phyloP scores from a whole-genome alignment of 805 yeast genomes.

The Ogataea glucozyma region DNA sequence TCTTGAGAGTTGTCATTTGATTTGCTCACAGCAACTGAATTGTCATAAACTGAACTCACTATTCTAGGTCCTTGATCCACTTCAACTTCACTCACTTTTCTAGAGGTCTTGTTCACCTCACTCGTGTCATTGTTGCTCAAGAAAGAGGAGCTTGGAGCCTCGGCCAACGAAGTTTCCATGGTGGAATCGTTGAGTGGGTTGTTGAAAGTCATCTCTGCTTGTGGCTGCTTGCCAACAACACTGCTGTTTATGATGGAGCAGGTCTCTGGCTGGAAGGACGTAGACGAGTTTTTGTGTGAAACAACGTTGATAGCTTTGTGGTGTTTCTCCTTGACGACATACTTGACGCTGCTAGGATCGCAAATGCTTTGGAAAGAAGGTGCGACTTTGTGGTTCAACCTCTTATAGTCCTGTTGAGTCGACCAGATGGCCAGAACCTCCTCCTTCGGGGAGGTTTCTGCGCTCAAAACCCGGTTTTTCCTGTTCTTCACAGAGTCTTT shows the following conservation, averaged over 20 bases:
- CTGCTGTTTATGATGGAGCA: not conserved
- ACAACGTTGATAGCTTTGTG: conserved; percentile 29
- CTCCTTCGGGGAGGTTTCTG: conserved; percentile 30
- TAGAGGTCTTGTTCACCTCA: not conserved
- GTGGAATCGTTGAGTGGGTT: conserved; percentile 28
- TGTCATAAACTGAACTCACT: no score
- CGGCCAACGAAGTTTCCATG: conserved; percentile 11
- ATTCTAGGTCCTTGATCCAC: no score
- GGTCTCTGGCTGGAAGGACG: conserved; percentile 5
- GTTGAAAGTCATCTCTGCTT: conserved; percentile 17
- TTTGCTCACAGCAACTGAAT: not conserved
- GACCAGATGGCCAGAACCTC: conserved; percentile 38
- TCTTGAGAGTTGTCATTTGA: no score
- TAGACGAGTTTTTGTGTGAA: conserved; percentile 9
- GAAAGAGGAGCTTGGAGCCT: conserved; percentile 1
- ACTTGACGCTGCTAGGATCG: conserved; percentile 25
- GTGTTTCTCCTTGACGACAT: conserved; percentile 21
- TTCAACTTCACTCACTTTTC: no score
- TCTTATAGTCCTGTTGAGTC: conserved; percentile 31
- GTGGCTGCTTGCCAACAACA: not conserved
- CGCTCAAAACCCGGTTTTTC: conserved; percentile 21
- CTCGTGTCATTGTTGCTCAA: not conserved
- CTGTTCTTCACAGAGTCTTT: conserved; percentile 10
- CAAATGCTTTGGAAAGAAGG: conserved; percentile 31
- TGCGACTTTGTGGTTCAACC: conserved; percentile 17